Base-by-base conservation (phyloP, 2,329 filamentous ascomycete species). In the Xylaria sp. region DNA sequence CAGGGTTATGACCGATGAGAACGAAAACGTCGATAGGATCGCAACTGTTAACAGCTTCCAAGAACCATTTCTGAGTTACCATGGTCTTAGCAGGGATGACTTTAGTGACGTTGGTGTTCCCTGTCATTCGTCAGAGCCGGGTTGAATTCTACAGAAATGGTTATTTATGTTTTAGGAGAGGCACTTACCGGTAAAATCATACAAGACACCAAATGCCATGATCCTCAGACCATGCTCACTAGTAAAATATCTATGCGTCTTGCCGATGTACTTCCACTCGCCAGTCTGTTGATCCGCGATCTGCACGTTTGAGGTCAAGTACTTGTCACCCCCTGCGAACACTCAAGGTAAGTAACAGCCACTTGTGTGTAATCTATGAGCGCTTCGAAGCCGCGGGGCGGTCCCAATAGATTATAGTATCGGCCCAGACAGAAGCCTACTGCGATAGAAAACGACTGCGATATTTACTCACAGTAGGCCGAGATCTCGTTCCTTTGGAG, bases 21-120 rank as follows among this genome's bases (percentile, higher is more conserved):
- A 91, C 70, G 71, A 90, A 91, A 11, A 90, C 73, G 73, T 92
- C 89, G 47, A 91, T 83, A 2, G 87, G 84, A 47, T 88, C 77
- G 10, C 73, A 62, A 3, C 78, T 78, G 67, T 85, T 83, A 61
- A 91, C 78, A 15, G 87, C 86, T 50, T 88, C 80, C 9, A 80
- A 74, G 77, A 91, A 91, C 88, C 88, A 91, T 2, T 78, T 71
- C 75, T 90, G 80, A 60, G 85, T 79, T n/a, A 83, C 75, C 80
- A 84, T 80, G 29, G 78, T 76, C 3, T 81, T 80, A 9, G 87
- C 86, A 33, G 83, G 84, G 45, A 85, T 88, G 33, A 90, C 84
- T 66, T 86, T 85, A n/a, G 86, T 85, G 6, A 84, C 85, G 69
- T 90, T 89, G 60, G 84, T 85, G 77, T 89, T 89, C 58, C 86